Evolutionary conservation across 306 rosid species (phyloP).

Genomic region (Cicer yamashitae): DNA sequence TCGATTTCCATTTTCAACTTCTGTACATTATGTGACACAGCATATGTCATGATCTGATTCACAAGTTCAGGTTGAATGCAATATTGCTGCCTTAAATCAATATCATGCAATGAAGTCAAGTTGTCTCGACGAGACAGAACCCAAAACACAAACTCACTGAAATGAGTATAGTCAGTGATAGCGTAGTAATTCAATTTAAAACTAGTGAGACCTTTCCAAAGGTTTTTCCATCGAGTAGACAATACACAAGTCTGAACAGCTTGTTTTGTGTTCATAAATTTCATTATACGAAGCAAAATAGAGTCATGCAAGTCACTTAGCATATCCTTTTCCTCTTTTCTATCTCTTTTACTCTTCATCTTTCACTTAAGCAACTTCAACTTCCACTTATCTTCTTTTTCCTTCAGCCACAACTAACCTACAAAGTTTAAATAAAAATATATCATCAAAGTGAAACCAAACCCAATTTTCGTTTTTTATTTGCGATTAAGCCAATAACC

Average conservation of each 20-base stretch:
- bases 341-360: neutral
- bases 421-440: neutral
- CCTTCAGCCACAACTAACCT: conserved; percentile 8
- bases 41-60: conserved; percentile 4
- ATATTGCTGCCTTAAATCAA: conserved; percentile 21
- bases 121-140: neutral
- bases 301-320: conserved; percentile 42
- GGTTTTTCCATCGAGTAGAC: conserved; percentile 35
- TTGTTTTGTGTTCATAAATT: conserved; percentile 33
- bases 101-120: conserved; percentile 3
- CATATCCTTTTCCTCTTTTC: conserved; percentile 30
- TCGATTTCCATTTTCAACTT: conserved; percentile 9
- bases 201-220: conserved; percentile 15
- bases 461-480: too few relatives aligned
- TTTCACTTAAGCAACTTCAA: neutral
- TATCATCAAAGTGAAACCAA: neutral
- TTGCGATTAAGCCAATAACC: too few relatives aligned
- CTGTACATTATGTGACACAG: conserved; percentile 19
- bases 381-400: neutral
- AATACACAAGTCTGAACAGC: conserved; percentile 42
- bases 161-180: neutral
- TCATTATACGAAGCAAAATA: conserved; percentile 40
- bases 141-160: conserved; percentile 9
- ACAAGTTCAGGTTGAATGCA: conserved; percentile 18
- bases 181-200: conserved; percentile 16